Evolutionary conservation across 352 stramenopile genomes (phyloP), one percentile per base, ranked within the genome.

Genomic region (Thraustochytrium sp.): DNA sequence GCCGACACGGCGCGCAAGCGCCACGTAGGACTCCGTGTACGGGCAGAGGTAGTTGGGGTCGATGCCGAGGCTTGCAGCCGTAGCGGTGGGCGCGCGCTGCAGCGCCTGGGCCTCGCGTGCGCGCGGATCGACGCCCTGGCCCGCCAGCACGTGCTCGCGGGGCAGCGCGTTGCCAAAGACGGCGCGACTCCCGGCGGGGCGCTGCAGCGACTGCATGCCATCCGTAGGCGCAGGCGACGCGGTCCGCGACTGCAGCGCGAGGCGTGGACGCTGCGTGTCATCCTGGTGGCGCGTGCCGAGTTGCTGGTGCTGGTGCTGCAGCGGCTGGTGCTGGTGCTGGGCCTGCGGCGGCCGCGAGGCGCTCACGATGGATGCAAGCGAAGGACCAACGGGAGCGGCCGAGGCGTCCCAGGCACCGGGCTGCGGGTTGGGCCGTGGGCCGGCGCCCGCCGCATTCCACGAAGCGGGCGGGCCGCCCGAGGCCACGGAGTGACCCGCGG

Each of bases 161-260:
- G 59, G 59, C 13, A 72, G 34, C 40, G 59, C 59, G 36, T 72
- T 72, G 3, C 59, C 59, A 72, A 72, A 72, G 9, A 72, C 40
- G 13, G 59, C 42, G 16, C 40, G 59, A 49, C 46, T 44, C 9
- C 13, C 34, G 8, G 16, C 9, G 16, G 59, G 31, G 26, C 0
- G 0, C 26, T 31, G 59, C 9, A 72, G 59, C 59, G 59, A 34
- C 40, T 72, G 59, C 54, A 63, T 5, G n/a, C n/a, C n/a, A n/a
- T n/a, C n/a, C 31, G n/a, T 8, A 8, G 54, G n/a, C 18, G 18
- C n/a, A 55, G 48, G n/a, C n/a, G 48, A n/a, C n/a, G 48, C 48
- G n/a, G 48, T 55, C 18, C 48, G 48, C 48, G 48, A 55, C n/a
- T 55, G 48, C n/a, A 55, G 48, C n/a, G 48, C 18, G 18, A 55